These are phyloP conservation scores for Magnaporthiopsis incrustans DNA, from an alignment of 2,329 filamentous ascomycete species.

Conservation along the genomic window DNA sequence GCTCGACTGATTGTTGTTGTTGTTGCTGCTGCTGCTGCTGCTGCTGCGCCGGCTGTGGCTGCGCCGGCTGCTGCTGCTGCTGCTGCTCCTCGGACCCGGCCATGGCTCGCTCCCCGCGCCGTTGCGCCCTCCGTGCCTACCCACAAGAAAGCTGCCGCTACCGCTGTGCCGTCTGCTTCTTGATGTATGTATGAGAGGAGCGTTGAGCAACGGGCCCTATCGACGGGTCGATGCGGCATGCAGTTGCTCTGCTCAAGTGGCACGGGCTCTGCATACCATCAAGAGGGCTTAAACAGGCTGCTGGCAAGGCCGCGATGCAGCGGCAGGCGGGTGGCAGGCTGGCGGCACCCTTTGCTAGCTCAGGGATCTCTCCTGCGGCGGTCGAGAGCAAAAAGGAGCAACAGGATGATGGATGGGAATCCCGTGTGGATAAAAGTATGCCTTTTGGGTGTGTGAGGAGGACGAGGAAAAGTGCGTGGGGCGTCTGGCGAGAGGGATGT, in stretches of 20 bases:
- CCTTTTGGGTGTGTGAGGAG: not conserved
- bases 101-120: conserved; percentile 14
- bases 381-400: not conserved
- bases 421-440: not conserved
- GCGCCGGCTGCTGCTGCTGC: conserved; percentile 7
- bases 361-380: not conserved
- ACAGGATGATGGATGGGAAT: not conserved
- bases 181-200: not conserved
- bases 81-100: conserved; percentile 18
- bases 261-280: not conserved
- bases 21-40: conserved; percentile 5
- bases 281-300: not conserved
- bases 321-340: not conserved
- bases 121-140: not conserved
- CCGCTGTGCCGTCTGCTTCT: not conserved
- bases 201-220: not conserved
- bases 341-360: not conserved
- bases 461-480: not conserved
- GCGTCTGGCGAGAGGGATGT: not conserved
- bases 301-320: not conserved
- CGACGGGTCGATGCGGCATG: not conserved
- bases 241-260: not conserved
- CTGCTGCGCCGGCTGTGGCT: no score
- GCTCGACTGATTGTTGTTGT: not conserved
- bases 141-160: not conserved